phyloP scores from a whole-genome alignment of 2,329 filamentous ascomycete species.

The Aspergillus aculeatus region DNA sequence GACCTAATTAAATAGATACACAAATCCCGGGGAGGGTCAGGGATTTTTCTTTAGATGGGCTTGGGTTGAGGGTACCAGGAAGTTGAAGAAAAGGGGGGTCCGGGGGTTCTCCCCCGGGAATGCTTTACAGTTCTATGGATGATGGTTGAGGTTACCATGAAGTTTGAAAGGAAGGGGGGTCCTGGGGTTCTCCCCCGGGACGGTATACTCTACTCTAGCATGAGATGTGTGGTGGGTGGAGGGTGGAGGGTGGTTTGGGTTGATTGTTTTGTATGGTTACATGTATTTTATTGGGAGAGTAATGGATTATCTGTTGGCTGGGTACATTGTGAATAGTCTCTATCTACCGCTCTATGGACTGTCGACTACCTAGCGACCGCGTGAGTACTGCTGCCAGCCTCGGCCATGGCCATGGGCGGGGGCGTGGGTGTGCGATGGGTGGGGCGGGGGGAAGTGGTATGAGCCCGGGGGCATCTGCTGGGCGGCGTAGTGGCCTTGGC shows the following conservation, averaged over 20 bases:
- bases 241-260: background rate
- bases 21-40: no score
- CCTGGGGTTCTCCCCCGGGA: no score
- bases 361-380: background rate
- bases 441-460: slow-evolving; percentile 35
- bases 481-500: background rate
- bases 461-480: slow-evolving; percentile 33
- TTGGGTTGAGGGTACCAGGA: no score
- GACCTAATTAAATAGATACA: no score
- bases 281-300: no score
- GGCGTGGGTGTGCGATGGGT: slow-evolving; percentile 7
- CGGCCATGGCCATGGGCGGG: slow-evolving; percentile 7
- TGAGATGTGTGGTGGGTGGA: background rate
- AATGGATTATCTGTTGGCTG: no score
- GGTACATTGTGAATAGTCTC: no score
- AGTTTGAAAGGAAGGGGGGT: background rate
- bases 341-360: no score
- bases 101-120: background rate
- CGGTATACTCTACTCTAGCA: background rate
- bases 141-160: background rate
- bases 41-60: no score
- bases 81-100: no score
- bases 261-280: background rate
- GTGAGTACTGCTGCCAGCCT: slow-evolving; percentile 19
- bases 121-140: no score